Evolutionary conservation across 2,329 filamentous ascomycete genomes (phyloP).

Genomic region (Beauveria australis): DNA sequence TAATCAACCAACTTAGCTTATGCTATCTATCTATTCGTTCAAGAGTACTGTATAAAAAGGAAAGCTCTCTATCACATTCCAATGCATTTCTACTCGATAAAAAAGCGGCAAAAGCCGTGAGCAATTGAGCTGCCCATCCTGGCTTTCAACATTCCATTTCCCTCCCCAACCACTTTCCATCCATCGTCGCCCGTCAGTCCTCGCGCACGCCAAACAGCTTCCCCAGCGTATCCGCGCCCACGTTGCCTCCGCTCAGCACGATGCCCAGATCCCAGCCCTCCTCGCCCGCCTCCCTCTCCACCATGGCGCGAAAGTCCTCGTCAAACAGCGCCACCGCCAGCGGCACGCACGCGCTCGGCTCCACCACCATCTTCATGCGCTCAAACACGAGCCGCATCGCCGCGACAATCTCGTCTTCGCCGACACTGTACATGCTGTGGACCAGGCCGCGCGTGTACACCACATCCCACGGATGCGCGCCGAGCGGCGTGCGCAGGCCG

Average conservation of each 20-base stretch:
- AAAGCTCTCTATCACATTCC: no score
- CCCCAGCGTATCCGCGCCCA: constrained; percentile 45
- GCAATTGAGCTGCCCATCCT: no score
- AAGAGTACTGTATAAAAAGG: no score
- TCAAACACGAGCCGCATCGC: constrained; percentile 75
- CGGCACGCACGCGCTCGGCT: constrained; percentile 79
- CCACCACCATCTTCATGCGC: constrained; percentile 82
- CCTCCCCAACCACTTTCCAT: no score
- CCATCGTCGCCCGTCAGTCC: no score
- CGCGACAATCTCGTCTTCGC: constrained; percentile 70
- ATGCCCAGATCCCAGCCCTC: constrained; percentile 65
- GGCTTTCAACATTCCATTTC: no score
- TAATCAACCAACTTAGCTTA: no score
- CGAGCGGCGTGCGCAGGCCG: constrained; percentile 77
- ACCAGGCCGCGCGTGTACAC: constrained; percentile 63
- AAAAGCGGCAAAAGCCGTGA: no score
- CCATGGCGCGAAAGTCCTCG: constrained; percentile 68
- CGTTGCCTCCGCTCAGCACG: constrained; percentile 54
- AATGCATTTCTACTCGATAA: no score
- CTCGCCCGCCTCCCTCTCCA: constrained; percentile 61
- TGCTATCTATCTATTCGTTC: no score
- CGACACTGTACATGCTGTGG: constrained; percentile 60
- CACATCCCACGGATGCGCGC: constrained; percentile 65
- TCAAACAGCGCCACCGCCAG: constrained; percentile 77
- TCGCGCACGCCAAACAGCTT: constrained; percentile 34